phyloP scores from a whole-genome alignment of 768 basidiomycete species.

The Lactarius deliciosus region DNA sequence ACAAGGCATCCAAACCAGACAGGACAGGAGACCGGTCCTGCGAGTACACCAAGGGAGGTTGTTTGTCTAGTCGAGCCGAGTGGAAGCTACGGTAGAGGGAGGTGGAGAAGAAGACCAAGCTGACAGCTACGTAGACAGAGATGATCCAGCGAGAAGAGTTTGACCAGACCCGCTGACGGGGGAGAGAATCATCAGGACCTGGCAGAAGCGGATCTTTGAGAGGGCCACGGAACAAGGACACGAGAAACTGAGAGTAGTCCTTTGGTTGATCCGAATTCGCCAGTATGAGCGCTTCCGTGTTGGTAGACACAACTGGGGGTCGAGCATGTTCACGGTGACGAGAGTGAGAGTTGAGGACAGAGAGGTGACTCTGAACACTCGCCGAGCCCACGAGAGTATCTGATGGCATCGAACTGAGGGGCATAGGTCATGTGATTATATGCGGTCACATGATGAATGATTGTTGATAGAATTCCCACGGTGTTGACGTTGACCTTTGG shows the following conservation, averaged over 20 bases:
- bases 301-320: not conserved
- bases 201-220: conserved; percentile 3
- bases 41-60: no score
- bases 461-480: conserved; percentile 30
- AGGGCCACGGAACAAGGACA: conserved; percentile 2
- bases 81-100: conserved; percentile 21
- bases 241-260: not conserved
- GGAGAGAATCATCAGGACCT: not conserved
- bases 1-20: conserved; percentile 19
- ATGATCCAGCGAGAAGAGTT: conserved; percentile 22
- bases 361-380: conserved; percentile 25
- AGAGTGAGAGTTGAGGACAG: conserved; percentile 15
- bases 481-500: not conserved
- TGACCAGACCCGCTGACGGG: conserved; percentile 12
- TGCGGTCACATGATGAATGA: conserved; percentile 25
- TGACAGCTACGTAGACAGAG: conserved; percentile 23
- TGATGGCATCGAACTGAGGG: no score
- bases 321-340: conserved; percentile 15
- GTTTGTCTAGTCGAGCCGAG: not conserved
- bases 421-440: conserved; percentile 9
- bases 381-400: conserved; percentile 7
- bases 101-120: conserved; percentile 26
- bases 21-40: not conserved
- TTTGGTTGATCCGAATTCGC: not conserved
- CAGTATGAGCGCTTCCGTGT: not conserved